Conservation (phyloP, 2,329 filamentous ascomycete species). For the Fusarium agapanthi region DNA sequence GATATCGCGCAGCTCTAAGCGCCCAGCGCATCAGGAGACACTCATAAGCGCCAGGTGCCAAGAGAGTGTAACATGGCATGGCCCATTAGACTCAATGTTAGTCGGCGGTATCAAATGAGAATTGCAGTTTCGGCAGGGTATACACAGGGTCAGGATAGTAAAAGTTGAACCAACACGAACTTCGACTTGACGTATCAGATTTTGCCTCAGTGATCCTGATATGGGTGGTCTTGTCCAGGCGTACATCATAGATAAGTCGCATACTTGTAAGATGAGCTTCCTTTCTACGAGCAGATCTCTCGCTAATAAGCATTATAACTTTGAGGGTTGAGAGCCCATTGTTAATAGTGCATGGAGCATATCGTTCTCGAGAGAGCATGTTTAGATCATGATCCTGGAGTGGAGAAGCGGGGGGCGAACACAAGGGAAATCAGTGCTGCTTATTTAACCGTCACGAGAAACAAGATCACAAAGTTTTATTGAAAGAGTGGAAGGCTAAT, state of each 20-base stretch:
- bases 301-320: background rate
- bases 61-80: background rate
- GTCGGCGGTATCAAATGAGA: background rate
- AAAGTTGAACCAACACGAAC: background rate
- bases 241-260: background rate
- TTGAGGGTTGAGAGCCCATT: rapidly evolving
- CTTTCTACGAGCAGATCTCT: background rate
- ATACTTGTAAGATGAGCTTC: background rate
- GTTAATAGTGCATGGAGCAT: background rate
- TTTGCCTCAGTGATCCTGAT: background rate
- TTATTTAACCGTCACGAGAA: constrained; percentile 18
- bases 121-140: background rate
- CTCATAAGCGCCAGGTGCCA: background rate
- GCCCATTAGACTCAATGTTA: background rate
- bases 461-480: constrained; percentile 26
- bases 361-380: background rate
- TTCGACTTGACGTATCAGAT: background rate
- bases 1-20: constrained; percentile 2
- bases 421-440: background rate
- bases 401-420: background rate
- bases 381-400: background rate
- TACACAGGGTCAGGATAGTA: background rate
- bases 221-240: background rate
- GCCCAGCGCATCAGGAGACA: background rate
- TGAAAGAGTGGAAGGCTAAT: constrained; percentile 16